phyloP scores from a whole-genome alignment of 177 flowering plant genomes.

The Vitis hybrid region DNA sequence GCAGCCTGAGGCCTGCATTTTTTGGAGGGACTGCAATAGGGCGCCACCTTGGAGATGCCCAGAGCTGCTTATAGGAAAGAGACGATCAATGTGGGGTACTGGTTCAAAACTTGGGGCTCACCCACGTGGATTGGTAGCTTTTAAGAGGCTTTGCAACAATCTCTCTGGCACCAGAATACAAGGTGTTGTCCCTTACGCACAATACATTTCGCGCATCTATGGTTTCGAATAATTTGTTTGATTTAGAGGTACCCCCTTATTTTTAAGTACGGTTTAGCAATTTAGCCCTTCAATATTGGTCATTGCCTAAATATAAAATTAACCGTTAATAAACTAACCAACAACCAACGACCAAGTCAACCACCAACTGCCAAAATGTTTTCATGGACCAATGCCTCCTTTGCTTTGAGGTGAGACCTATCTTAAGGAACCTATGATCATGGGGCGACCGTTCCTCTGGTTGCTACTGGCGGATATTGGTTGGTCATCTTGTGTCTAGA shows the following conservation, averaged over 20 bases:
- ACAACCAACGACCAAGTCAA: background rate
- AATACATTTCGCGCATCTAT: too few species aligned
- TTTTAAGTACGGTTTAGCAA: background rate
- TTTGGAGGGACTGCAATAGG: background rate
- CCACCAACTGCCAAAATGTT: too few species aligned
- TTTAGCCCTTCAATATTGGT: background rate
- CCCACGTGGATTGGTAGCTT: too few species aligned
- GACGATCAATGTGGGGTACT: background rate
- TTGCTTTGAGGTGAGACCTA: background rate
- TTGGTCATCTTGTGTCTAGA: too few species aligned
- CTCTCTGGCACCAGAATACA: background rate
- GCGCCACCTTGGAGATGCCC: constrained; percentile 17
- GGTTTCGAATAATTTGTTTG: too few species aligned
- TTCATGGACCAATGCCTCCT: too few species aligned
- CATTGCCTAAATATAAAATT: background rate
- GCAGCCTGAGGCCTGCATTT: constrained; percentile 23
- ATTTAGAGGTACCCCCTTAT: background rate
- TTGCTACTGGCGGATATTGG: too few species aligned
- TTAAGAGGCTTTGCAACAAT: constrained; percentile 12
- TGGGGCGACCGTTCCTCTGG: too few species aligned
- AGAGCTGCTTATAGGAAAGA: constrained; percentile 20
- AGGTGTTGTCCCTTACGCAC: too few species aligned
- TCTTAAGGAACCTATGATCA: too few species aligned
- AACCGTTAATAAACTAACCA: too few species aligned
- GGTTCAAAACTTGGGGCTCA: too few species aligned